A percentile compares a stretch with the other conserved stretches of the same genome.
Conservation (phyloP, 164 flowering plant species). For the Taxillus chinensis region DNA sequence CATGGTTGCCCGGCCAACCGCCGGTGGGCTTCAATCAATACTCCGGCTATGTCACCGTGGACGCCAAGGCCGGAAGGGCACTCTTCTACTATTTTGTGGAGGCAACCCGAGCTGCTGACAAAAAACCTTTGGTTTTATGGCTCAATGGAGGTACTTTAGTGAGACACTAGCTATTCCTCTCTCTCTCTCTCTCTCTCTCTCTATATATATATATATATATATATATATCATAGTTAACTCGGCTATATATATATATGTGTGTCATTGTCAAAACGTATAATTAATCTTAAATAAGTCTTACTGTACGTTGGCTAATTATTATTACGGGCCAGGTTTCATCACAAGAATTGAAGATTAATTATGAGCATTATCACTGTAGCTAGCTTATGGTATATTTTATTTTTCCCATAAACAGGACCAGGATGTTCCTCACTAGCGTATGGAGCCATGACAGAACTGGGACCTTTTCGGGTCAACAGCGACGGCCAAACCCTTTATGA, state of each 20-base stretch:
- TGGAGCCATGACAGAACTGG: constrained; percentile 26
- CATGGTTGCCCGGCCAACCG: constrained; percentile 25
- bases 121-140: constrained; percentile 13
- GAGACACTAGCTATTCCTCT: too few relatives aligned
- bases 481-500: constrained; percentile 23
- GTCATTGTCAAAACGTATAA: too few relatives aligned
- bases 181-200: too few relatives aligned
- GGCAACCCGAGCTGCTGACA: constrained; percentile 3
- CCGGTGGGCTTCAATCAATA: constrained; percentile 8
- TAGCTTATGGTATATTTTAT: too few relatives aligned
- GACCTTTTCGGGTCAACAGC: constrained; percentile 28
- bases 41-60: constrained; percentile 16
- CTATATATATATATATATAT: too few relatives aligned
- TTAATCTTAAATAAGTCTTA: too few relatives aligned
- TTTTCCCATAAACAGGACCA: constrained; percentile 17
- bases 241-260: too few relatives aligned
- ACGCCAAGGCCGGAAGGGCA: constrained; percentile 8
- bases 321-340: too few relatives aligned
- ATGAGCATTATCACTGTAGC: too few relatives aligned
- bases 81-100: constrained; percentile 15
- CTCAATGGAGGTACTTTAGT: constrained; percentile 11
- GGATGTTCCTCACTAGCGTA: constrained; percentile 31
- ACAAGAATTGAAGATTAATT: too few relatives aligned
- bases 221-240: too few relatives aligned
- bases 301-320: too few relatives aligned